These are phyloP conservation scores for Aspergillus flavus DNA, from an alignment of 2,329 filamentous ascomycete genomes.

Conservation along the genomic window DNA sequence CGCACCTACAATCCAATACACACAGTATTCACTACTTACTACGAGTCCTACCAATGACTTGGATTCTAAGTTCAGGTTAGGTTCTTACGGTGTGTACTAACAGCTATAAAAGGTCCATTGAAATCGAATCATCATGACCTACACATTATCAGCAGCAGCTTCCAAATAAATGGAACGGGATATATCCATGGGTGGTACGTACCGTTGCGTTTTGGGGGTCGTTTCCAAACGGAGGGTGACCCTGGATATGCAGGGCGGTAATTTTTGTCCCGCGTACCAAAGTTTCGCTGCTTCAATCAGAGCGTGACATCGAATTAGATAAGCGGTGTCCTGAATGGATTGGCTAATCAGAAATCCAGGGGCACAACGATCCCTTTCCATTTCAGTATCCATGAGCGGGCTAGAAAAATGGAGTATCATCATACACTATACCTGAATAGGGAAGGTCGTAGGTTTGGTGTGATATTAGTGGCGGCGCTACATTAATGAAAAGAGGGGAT, in stretches of 20 bases:
- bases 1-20: conserved; percentile 3
- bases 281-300: conserved; percentile 15
- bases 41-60: not conserved
- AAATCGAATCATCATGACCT: not conserved
- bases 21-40: not conserved
- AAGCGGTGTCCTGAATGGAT: not conserved
- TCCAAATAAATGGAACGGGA: not conserved
- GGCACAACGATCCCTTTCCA: conserved; percentile 15
- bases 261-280: conserved; percentile 21
- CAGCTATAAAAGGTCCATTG: not conserved
- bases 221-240: conserved; percentile 20
- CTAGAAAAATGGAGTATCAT: conserved; percentile 1
- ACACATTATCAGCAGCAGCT: not conserved
- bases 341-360: conserved; percentile 13
- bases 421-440: conserved; percentile 6
- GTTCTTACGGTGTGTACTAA: not conserved
- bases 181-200: conserved; percentile 2
- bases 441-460: conserved; percentile 7
- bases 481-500: conserved; percentile 24
- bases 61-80: not conserved
- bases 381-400: conserved; percentile 11
- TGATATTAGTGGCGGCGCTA: conserved; percentile 13
- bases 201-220: conserved; percentile 3
- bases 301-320: conserved; percentile 1
- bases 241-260: conserved; percentile 19